These are phyloP conservation scores for Sporisorium exsertum DNA, from an alignment of 1,284 basidiomycete species.

Conservation along the genomic window DNA sequence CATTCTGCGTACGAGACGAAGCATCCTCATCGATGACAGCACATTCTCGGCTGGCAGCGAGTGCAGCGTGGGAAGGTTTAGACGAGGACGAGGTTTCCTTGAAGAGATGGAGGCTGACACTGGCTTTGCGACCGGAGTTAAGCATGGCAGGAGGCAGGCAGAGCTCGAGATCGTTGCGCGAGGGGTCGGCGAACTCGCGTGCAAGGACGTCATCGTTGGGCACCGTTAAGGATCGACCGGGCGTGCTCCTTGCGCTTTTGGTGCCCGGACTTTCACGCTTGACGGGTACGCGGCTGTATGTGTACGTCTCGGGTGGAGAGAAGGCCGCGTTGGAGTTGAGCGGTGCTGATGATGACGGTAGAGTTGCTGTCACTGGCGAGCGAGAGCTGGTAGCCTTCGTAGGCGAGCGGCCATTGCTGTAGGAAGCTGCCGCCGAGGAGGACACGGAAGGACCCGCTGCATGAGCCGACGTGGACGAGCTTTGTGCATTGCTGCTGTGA, in stretches of 20 bases:
- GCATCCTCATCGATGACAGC: constrained; percentile 26
- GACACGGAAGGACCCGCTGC: not conserved
- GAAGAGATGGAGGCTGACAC: constrained; percentile 63
- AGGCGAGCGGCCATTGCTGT: constrained; percentile 12
- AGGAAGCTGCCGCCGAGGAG: not conserved
- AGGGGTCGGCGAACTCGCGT: constrained; percentile 26
- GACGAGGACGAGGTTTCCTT: constrained; percentile 59
- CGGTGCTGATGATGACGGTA: not conserved
- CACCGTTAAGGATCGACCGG: constrained; percentile 32
- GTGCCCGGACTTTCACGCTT: constrained; percentile 41
- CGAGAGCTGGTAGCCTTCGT: constrained; percentile 15
- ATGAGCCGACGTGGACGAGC: not conserved
- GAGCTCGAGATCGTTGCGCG: constrained; percentile 41
- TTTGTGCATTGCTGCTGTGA: constrained; percentile 11
- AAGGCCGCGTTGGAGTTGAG: constrained; percentile 30
- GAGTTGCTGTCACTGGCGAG: constrained; percentile 1
- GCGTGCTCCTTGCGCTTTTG: constrained; percentile 51
- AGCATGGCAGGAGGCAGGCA: constrained; percentile 54
- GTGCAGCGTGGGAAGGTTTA: constrained; percentile 31
- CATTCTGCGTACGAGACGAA: constrained; percentile 4
- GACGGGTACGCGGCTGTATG: constrained; percentile 29
- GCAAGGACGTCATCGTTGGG: constrained; percentile 26
- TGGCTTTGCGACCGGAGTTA: constrained; percentile 62
- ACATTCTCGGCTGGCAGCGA: constrained; percentile 25
- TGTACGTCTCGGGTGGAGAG: constrained; percentile 43